A percentile compares a stretch with the other conserved stretches of the same genome.
These are phyloP conservation scores for Tephrocybe sp. DNA, from an alignment of 768 basidiomycete species.

Conservation along the genomic window DNA sequence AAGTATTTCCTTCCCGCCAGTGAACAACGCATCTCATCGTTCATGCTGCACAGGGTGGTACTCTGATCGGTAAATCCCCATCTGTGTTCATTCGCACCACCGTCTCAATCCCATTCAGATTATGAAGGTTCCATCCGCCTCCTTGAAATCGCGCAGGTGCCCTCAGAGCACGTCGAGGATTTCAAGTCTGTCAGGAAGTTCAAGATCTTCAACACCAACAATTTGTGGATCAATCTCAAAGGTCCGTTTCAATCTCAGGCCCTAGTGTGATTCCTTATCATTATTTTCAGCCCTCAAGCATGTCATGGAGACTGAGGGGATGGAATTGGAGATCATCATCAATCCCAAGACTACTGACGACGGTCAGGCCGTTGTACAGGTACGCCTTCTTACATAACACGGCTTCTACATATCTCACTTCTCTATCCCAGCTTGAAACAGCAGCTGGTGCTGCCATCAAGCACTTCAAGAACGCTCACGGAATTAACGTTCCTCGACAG, in stretches of 20 bases:
- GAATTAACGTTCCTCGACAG: slow-evolving; percentile 91
- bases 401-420: background rate
- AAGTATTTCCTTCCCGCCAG: background rate
- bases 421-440: slow-evolving; percentile 85
- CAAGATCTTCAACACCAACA: slow-evolving; percentile 92
- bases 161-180: slow-evolving; percentile 90
- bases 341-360: slow-evolving; percentile 88
- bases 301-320: slow-evolving; percentile 81
- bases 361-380: slow-evolving; percentile 83
- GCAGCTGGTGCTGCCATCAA: slow-evolving; percentile 94
- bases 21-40: background rate
- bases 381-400: slow-evolving; percentile 18
- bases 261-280: background rate
- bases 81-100: background rate
- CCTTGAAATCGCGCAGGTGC: slow-evolving; percentile 94
- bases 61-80: slow-evolving; percentile 58
- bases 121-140: slow-evolving; percentile 87
- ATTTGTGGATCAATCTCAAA: slow-evolving; percentile 77
- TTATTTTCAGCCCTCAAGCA: slow-evolving; percentile 71
- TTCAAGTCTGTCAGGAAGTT: slow-evolving; percentile 93
- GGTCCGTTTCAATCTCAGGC: slow-evolving; percentile 37
- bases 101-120: slow-evolving; percentile 33
- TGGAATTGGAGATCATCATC: slow-evolving; percentile 95
- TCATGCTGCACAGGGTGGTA: slow-evolving; percentile 64
- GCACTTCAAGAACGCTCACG: slow-evolving; percentile 89